A percentile compares a stretch with the other conserved stretches of the same genome.
Evolutionary conservation across 2,329 filamentous ascomycete genomes (phyloP).

Genomic region (Hortaea sp.): DNA sequence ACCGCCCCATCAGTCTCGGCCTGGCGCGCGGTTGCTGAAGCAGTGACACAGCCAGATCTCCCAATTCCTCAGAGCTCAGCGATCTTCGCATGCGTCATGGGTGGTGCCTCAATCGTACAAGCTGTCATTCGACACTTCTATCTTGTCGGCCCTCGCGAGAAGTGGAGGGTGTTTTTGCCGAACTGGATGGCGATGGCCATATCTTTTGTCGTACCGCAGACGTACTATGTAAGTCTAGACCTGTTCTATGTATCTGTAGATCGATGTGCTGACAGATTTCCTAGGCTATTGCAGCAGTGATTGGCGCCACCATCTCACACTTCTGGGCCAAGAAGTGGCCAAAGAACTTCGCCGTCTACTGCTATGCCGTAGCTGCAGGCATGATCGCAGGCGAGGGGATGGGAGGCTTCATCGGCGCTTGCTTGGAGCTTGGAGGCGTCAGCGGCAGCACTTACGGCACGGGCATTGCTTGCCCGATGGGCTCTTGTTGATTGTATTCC

Average conservation of each 20-base stretch:
- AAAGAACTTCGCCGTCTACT: conserved; percentile 45
- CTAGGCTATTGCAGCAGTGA: conserved; percentile 48
- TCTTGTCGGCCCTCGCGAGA: conserved; percentile 43
- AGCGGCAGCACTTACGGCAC: conserved; percentile 32
- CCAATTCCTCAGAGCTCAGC: conserved; percentile 46
- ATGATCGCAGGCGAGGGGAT: conserved; percentile 55
- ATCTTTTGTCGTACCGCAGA: conserved; percentile 48
- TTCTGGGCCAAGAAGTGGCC: conserved; percentile 47
- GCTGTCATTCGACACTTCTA: conserved; percentile 47
- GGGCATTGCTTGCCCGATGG: conserved; percentile 32
- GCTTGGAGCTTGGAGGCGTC: conserved; percentile 38
- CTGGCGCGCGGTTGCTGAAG: conserved; percentile 55
- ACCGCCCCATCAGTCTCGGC: conserved; percentile 53
- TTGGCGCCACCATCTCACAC: conserved; percentile 44
- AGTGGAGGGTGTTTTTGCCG: conserved; percentile 46
- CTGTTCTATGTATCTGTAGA: no score
- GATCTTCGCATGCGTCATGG: conserved; percentile 49
- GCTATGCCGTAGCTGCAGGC: conserved; percentile 50
- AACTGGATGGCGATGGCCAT: conserved; percentile 54
- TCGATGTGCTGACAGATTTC: conserved; percentile 10
- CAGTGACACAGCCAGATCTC: conserved; percentile 49
- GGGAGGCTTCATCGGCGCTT: conserved; percentile 51
- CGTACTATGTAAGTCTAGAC: conserved; percentile 16
- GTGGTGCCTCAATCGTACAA: conserved; percentile 41
- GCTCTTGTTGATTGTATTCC: conserved; percentile 14